Percentiles rank a stretch among this genome's conserved stretches.
Conservation (phyloP, 495 filamentous ascomycete species). For the Filosporella fistucella region DNA sequence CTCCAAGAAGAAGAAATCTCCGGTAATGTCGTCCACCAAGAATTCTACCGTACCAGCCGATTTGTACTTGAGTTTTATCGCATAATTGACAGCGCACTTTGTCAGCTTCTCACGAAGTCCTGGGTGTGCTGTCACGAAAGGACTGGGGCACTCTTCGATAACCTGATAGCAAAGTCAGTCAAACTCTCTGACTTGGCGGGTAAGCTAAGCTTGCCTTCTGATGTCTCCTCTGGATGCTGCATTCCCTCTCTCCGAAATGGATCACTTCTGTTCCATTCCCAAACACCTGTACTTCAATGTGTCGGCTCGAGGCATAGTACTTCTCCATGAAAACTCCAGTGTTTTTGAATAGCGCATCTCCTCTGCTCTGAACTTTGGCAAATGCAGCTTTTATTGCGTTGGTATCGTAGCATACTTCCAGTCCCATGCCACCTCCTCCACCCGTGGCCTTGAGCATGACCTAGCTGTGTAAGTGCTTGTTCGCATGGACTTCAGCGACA, state of each 20-base stretch:
- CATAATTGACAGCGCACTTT: conserved; percentile 44
- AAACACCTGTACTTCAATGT: conserved; percentile 73
- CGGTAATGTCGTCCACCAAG: conserved; percentile 54
- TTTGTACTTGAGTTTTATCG: conserved; percentile 49
- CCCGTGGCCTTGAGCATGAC: conserved; percentile 56
- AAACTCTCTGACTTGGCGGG: not conserved
- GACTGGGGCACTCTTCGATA: conserved; percentile 35
- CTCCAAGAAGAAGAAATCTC: conserved; percentile 61
- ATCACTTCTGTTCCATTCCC: conserved; percentile 58
- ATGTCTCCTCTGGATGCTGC: conserved; percentile 61
- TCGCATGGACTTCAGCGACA: too few relatives aligned
- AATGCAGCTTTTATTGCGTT: conserved; percentile 37
- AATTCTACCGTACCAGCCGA: conserved; percentile 62
- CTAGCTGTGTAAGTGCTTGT: too few relatives aligned
- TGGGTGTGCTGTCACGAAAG: conserved; percentile 36
- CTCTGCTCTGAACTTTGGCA: conserved; percentile 29
- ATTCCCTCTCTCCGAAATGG: conserved; percentile 51
- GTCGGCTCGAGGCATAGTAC: conserved; percentile 29
- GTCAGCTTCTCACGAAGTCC: conserved; percentile 42
- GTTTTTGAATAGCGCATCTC: conserved; percentile 14
- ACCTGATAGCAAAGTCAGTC: conserved; percentile 16
- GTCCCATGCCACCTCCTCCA: conserved; percentile 55
- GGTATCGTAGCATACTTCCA: conserved; percentile 27
- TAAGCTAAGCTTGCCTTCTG: conserved; percentile 51
- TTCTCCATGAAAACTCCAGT: conserved; percentile 20